Conservation (phyloP, 495 filamentous ascomycete genomes). For the Aspergillus biplanus region DNA sequence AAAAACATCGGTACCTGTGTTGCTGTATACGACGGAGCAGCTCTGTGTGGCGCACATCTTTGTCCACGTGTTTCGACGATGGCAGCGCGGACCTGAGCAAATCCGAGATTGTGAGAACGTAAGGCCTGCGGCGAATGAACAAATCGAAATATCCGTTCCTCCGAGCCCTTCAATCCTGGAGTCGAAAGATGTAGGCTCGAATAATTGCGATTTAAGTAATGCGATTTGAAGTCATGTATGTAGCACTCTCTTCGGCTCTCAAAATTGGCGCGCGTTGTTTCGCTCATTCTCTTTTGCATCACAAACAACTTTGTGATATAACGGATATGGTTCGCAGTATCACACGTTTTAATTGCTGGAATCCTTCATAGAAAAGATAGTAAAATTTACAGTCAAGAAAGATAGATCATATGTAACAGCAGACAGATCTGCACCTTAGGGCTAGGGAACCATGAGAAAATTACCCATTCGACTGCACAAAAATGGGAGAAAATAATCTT, state of each 20-base stretch:
- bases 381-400: slow-evolving; percentile 24
- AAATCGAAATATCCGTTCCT: neutral
- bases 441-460: slow-evolving; percentile 10
- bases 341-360: slow-evolving; percentile 1
- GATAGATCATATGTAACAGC: slow-evolving; percentile 21
- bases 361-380: slow-evolving; percentile 7
- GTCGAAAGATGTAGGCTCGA: neutral
- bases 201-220: neutral
- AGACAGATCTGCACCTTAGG: neutral
- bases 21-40: slow-evolving; percentile 61
- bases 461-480: neutral
- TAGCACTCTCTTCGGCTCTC: neutral
- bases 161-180: slow-evolving; percentile 3
- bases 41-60: slow-evolving; percentile 59
- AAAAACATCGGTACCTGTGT: slow-evolving; percentile 56
- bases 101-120: slow-evolving; percentile 28
- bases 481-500: neutral
- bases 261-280: neutral
- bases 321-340: slow-evolving; percentile 1
- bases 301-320: neutral
- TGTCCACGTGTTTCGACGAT: slow-evolving; percentile 54
- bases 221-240: slow-evolving; percentile 2
- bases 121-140: slow-evolving; percentile 2
- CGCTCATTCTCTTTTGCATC: neutral
- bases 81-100: slow-evolving; percentile 26